A percentile compares a stretch with the other conserved stretches of the same genome.
These are phyloP conservation scores for Plectosphaerella plurivora DNA, from an alignment of 2,329 filamentous ascomycete genomes.

Conservation along the genomic window DNA sequence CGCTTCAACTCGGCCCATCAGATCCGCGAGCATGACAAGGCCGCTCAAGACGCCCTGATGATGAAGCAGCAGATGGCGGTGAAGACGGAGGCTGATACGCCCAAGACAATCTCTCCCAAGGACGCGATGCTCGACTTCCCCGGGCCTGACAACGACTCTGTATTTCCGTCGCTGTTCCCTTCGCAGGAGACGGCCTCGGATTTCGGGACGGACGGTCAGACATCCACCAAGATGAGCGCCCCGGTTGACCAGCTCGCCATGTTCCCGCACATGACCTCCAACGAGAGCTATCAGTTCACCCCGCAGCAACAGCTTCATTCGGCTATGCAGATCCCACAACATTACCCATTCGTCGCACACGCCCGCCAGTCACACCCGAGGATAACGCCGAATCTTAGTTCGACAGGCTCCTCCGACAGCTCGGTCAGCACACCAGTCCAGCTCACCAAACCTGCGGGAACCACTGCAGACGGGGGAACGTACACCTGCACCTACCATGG, in stretches of 20 bases:
- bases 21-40: constrained; percentile 57
- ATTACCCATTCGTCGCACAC: constrained; percentile 43
- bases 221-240: constrained; percentile 26
- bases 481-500: constrained; percentile 97
- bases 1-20: constrained; percentile 52
- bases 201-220: constrained; percentile 32
- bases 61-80: constrained; percentile 36
- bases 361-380: constrained; percentile 20
- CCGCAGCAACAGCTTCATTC: constrained; percentile 27
- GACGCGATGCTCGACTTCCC: constrained; percentile 85
- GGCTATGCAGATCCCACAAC: constrained; percentile 10
- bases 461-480: constrained; percentile 74
- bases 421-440: constrained; percentile 26
- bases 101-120: constrained; percentile 93
- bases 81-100: constrained; percentile 40
- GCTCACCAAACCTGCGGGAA: constrained; percentile 52
- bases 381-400: constrained; percentile 34
- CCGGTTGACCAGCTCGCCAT: constrained; percentile 12
- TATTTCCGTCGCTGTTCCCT: constrained; percentile 67
- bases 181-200: constrained; percentile 41
- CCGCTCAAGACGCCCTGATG: constrained; percentile 51
- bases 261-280: constrained; percentile 15
- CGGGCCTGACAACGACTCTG: constrained; percentile 65
- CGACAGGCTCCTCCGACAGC: constrained; percentile 32
- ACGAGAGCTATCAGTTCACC: constrained; percentile 18